Evolutionary conservation across 106 monocot genomes (phyloP).

Genomic region (Amphibolis antarctica): DNA sequence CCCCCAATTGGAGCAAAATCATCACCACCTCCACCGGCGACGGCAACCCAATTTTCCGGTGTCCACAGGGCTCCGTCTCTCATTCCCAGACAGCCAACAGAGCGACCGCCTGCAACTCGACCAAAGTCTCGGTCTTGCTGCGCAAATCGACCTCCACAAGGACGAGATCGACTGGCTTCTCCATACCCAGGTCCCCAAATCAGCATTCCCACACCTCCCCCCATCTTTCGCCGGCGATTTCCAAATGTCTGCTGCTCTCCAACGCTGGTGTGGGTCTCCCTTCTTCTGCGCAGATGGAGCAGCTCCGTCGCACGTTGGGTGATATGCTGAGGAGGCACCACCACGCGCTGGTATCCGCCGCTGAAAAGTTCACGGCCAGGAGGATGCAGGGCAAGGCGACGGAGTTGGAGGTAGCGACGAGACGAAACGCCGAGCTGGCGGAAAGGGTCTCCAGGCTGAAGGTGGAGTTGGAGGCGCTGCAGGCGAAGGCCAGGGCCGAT

Average conservation of each 20-base stretch:
- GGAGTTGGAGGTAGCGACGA: slow-evolving; percentile 39
- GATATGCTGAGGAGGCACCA: slow-evolving; percentile 37
- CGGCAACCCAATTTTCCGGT: slow-evolving; percentile 23
- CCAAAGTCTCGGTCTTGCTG: slow-evolving; percentile 13
- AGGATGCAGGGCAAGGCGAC: slow-evolving; percentile 50
- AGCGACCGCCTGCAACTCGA: neutral
- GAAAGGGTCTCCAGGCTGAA: slow-evolving; percentile 35
- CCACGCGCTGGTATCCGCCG: slow-evolving; percentile 32
- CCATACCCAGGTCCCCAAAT: slow-evolving; percentile 21
- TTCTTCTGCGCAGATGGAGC: slow-evolving; percentile 36
- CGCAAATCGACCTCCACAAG: slow-evolving; percentile 32
- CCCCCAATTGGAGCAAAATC: neutral
- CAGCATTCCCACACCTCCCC: no score
- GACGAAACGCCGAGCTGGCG: slow-evolving; percentile 56
- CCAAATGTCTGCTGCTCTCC: no score
- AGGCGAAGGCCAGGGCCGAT: slow-evolving; percentile 59
- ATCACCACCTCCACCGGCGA: no score
- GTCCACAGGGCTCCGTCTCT: slow-evolving; percentile 62
- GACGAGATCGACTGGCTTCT: slow-evolving; percentile 46
- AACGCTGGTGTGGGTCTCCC: no score
- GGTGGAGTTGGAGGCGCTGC: slow-evolving; percentile 59
- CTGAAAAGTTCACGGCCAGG: slow-evolving; percentile 32
- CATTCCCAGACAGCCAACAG: slow-evolving; percentile 19
- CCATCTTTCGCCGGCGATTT: no score
- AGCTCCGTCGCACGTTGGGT: slow-evolving; percentile 52